phyloP scores from a whole-genome alignment of 2,329 filamentous ascomycete species.

The Cladobotryum protrusum region DNA sequence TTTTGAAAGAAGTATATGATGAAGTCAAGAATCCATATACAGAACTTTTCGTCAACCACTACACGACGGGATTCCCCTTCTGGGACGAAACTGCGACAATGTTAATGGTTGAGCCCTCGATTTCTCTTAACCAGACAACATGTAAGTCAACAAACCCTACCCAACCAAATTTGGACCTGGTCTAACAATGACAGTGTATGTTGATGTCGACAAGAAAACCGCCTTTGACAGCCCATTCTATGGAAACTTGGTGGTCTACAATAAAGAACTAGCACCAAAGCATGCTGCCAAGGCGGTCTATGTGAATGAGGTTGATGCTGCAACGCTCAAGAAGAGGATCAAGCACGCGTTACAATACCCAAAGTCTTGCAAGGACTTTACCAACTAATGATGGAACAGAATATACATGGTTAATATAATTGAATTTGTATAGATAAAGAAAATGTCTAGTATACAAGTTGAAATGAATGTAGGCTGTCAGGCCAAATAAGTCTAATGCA shows the following conservation, averaged over 20 bases:
- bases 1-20: background rate
- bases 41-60: constrained; percentile 3
- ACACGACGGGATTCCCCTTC: background rate
- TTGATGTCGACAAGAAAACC: constrained; percentile 6
- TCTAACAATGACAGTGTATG: background rate
- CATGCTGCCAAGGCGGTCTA: background rate
- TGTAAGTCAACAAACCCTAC: background rate
- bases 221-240: constrained; percentile 4
- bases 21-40: constrained; percentile 1
- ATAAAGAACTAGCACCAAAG: background rate
- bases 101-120: constrained; percentile 3
- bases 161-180: background rate
- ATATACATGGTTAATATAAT: too few species aligned
- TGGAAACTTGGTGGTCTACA: constrained; percentile 3
- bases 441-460: too few species aligned
- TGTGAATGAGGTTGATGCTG: background rate
- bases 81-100: constrained; percentile 5
- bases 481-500: too few species aligned
- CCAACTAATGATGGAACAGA: constrained; percentile 23
- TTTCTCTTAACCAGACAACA: background rate
- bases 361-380: background rate
- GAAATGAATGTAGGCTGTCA: too few species aligned
- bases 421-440: too few species aligned
- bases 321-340: background rate
- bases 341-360: background rate